Evolutionary conservation across 2,329 filamentous ascomycete species (phyloP).

Genomic region (Cadophora gregata): DNA sequence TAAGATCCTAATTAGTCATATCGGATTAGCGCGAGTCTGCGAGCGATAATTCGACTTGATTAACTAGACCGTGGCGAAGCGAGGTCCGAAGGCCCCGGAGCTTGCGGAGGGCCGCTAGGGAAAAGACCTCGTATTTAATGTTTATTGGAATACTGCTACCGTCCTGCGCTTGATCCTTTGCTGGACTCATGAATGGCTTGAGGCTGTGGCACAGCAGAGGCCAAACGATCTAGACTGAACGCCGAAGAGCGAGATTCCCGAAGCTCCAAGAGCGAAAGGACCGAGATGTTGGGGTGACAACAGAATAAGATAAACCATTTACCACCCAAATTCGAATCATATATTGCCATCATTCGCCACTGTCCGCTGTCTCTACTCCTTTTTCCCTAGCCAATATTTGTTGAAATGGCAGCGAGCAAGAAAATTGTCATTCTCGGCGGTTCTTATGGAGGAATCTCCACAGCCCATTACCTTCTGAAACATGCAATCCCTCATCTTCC

Average conservation of each 20-base stretch:
- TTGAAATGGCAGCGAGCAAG: constrained; percentile 16
- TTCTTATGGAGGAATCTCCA: constrained; percentile 57
- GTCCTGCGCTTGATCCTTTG: neutral
- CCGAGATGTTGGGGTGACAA: neutral
- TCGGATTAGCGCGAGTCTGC: too few relatives aligned
- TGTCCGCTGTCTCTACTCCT: neutral
- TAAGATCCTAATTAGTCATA: too few relatives aligned
- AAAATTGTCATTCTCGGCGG: constrained; percentile 58
- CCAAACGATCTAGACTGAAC: neutral
- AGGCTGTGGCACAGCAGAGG: neutral
- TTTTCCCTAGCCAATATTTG: neutral
- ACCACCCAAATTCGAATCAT: neutral
- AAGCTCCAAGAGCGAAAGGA: constrained; percentile 1
- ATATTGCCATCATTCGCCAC: neutral
- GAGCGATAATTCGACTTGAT: too few relatives aligned
- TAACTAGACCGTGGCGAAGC: too few relatives aligned
- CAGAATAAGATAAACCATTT: neutral
- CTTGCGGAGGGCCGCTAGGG: too few relatives aligned
- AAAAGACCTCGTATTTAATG: too few relatives aligned
- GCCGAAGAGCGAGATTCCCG: constrained; percentile 15
- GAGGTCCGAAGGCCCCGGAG: too few relatives aligned
- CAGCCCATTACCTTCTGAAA: constrained; percentile 59
- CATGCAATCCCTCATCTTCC: constrained; percentile 53
- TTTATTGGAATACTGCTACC: too few relatives aligned
- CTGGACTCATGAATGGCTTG: neutral